These are phyloP conservation scores for Caryopteris hybrid DNA, from an alignment of 305 asterid species.

Conservation along the genomic window DNA sequence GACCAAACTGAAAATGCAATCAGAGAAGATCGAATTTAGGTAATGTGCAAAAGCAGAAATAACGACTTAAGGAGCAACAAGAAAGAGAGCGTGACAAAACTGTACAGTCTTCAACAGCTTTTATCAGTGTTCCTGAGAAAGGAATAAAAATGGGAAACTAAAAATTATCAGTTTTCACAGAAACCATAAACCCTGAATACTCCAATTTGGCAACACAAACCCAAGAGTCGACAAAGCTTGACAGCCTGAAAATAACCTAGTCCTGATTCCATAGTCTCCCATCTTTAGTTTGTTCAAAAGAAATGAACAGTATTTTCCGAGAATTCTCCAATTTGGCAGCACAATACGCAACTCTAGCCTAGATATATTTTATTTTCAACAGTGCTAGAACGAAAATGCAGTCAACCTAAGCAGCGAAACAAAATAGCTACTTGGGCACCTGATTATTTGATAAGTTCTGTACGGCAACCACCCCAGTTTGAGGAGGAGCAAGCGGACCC, in stretches of 20 bases:
- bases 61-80: neutral
- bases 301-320: neutral
- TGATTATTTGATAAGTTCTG: constrained; percentile 88
- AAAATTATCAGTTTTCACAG: neutral
- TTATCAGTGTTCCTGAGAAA: neutral
- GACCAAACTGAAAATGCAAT: neutral
- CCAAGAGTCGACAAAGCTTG: neutral
- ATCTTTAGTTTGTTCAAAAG: neutral
- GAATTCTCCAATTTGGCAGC: neutral
- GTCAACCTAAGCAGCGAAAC: too few relatives aligned
- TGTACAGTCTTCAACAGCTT: neutral
- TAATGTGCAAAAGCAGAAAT: neutral
- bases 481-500: constrained; percentile 99
- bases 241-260: neutral
- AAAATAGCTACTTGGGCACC: constrained; percentile 39
- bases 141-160: neutral
- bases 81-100: neutral
- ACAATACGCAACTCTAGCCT: too few relatives aligned
- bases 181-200: neutral
- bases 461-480: constrained; percentile 87
- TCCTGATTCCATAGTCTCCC: neutral
- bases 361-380: too few relatives aligned
- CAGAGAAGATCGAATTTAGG: neutral
- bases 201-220: neutral
- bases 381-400: too few relatives aligned